These are phyloP conservation scores for Penicillium sp. DNA, from an alignment of 2,329 filamentous ascomycete species.

Conservation along the genomic window DNA sequence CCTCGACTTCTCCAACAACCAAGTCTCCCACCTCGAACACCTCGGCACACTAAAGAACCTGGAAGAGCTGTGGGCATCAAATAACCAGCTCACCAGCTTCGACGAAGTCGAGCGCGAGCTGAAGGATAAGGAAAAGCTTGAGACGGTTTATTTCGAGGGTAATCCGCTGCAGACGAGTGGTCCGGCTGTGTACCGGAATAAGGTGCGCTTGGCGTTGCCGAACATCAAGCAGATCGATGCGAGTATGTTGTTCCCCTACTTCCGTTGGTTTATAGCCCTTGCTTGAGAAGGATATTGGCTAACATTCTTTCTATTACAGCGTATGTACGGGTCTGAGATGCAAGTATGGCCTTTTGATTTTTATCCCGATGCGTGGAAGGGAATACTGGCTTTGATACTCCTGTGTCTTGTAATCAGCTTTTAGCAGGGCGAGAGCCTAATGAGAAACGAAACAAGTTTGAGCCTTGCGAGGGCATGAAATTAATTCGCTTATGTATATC, in stretches of 20 bases:
- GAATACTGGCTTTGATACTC: neutral
- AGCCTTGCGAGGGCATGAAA: neutral
- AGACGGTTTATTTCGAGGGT: constrained; percentile 95
- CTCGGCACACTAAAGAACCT: constrained; percentile 72
- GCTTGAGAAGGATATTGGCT: constrained; percentile 9
- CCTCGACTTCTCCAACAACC: constrained; percentile 89
- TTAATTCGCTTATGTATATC: neutral
- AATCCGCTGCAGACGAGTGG: constrained; percentile 82
- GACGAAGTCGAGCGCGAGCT: constrained; percentile 78
- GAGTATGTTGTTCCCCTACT: constrained; percentile 54
- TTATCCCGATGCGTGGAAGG: neutral
- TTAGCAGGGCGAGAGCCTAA: constrained; percentile 8
- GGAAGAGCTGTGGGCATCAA: constrained; percentile 93
- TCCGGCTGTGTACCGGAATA: constrained; percentile 91
- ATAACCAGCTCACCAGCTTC: constrained; percentile 82
- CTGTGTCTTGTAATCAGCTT: constrained; percentile 14
- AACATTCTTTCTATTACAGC: constrained; percentile 28
- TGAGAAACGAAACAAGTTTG: constrained; percentile 18
- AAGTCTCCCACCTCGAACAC: constrained; percentile 75
- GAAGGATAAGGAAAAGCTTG: constrained; percentile 76
- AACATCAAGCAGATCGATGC: constrained; percentile 94
- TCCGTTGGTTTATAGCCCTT: neutral
- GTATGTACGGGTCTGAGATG: constrained; percentile 38
- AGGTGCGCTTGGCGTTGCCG: constrained; percentile 84
- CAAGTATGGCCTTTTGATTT: neutral